Conservation (phyloP, 495 filamentous ascomycete species). For the Bryoglossum gracile region DNA sequence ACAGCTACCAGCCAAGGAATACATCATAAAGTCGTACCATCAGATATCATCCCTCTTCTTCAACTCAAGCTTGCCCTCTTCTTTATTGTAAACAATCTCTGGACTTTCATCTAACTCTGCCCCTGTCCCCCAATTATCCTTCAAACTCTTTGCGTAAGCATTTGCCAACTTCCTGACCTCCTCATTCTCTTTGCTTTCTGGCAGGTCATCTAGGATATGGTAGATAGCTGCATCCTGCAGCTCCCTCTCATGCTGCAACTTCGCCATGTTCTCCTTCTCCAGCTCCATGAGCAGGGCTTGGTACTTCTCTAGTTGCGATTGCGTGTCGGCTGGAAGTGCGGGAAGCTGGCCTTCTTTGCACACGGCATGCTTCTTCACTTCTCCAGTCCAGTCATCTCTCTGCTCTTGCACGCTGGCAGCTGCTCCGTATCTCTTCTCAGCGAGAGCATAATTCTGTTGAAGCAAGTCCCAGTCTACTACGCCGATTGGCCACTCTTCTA, state of each 20-base stretch:
- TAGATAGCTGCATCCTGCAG: too few species aligned
- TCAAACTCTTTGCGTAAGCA: too few species aligned
- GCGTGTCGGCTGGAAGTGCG: background rate
- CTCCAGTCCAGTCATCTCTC: background rate
- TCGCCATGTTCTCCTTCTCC: background rate
- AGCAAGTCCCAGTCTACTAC: slow-evolving; percentile 31
- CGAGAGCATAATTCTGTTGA: slow-evolving; percentile 15
- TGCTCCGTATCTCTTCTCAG: slow-evolving; percentile 1
- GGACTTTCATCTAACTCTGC: too few species aligned
- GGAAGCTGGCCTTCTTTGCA: background rate
- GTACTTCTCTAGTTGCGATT: background rate
- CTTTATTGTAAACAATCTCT: too few species aligned
- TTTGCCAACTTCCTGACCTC: too few species aligned
- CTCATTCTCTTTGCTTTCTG: too few species aligned
- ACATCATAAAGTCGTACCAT: too few species aligned
- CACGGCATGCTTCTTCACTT: background rate
- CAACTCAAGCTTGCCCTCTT: too few species aligned
- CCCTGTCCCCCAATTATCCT: too few species aligned
- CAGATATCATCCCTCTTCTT: too few species aligned
- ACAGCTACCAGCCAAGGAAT: too few species aligned
- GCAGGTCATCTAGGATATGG: too few species aligned
- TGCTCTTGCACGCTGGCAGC: background rate
- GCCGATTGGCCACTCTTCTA: slow-evolving; percentile 25
- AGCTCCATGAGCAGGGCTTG: background rate
- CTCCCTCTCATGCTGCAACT: background rate